A percentile compares a stretch with the other conserved stretches of the same genome.
Conservation (phyloP, 1,284 basidiomycete genomes). For the Sphaerobolus stellatus region DNA sequence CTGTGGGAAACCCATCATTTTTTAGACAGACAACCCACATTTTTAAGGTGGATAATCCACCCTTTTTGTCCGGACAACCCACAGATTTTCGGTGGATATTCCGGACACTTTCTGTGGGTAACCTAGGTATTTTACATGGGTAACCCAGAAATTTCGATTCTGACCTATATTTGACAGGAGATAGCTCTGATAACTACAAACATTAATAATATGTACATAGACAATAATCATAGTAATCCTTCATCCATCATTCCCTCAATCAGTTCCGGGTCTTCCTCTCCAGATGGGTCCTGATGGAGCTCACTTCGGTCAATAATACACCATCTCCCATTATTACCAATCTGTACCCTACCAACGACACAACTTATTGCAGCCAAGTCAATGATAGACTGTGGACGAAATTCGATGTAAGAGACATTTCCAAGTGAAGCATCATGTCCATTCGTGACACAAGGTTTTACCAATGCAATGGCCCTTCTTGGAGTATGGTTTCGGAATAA, state of each 20-base stretch:
- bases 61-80: no score
- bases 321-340: not conserved
- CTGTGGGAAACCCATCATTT: no score
- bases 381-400: not conserved
- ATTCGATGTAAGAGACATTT: not conserved
- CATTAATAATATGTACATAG: no score
- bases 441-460: not conserved
- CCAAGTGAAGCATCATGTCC: not conserved
- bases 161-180: no score
- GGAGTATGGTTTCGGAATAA: not conserved
- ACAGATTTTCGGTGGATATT: no score
- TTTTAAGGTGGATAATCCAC: no score
- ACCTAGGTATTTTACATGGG: no score
- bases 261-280: not conserved
- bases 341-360: not conserved
- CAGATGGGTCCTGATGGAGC: not conserved
- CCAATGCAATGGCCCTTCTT: not conserved
- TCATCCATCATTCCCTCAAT: not conserved
- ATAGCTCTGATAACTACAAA: no score
- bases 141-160: no score
- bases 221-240: no score
- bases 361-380: conserved; percentile 5
- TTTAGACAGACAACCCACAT: no score
- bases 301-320: conserved; percentile 7
- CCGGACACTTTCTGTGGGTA: no score